These are phyloP conservation scores for Rhizopus delemar DNA, from an alignment of 371 early-diverging fungal genomes.

Conservation along the genomic window DNA sequence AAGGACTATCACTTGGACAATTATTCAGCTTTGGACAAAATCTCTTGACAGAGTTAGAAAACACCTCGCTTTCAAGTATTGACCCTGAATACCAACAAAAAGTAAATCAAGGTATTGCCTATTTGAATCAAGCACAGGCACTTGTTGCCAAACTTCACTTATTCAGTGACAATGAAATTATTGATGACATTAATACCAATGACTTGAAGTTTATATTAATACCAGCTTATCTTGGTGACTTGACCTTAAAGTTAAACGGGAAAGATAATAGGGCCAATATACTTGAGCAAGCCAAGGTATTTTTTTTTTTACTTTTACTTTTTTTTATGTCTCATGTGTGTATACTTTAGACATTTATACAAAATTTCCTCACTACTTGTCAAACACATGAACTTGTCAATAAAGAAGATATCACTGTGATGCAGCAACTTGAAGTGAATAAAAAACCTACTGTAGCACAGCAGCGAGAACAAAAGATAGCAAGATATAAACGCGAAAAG, in stretches of 20 bases:
- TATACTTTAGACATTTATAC: conserved; percentile 27
- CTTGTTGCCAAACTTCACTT: conserved; percentile 66
- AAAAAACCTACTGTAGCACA: conserved; percentile 28
- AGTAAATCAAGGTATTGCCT: conserved; percentile 48
- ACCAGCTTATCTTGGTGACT: conserved; percentile 77
- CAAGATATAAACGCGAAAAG: conserved; percentile 74
- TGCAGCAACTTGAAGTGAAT: conserved; percentile 28
- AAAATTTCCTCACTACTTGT: conserved; percentile 58
- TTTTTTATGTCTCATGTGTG: neutral
- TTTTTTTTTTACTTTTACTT: neutral
- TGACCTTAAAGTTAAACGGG: conserved; percentile 56
- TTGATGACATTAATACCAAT: conserved; percentile 84
- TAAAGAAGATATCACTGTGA: conserved; percentile 43
- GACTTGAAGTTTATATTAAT: conserved; percentile 78
- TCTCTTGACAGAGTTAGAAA: conserved; percentile 37
- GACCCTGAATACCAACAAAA: conserved; percentile 54
- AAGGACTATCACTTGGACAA: conserved; percentile 41
- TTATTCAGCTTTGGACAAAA: conserved; percentile 36
- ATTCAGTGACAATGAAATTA: conserved; percentile 84
- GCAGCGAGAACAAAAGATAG: conserved; percentile 75
- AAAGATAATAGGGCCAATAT: conserved; percentile 45
- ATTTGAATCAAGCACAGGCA: conserved; percentile 49
- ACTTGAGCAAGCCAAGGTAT: conserved; percentile 57
- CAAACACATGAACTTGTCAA: conserved; percentile 64
- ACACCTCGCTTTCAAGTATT: conserved; percentile 42